Evolutionary conservation across 2,329 filamentous ascomycete genomes (phyloP).

Genomic region (Didymella pomorum): DNA sequence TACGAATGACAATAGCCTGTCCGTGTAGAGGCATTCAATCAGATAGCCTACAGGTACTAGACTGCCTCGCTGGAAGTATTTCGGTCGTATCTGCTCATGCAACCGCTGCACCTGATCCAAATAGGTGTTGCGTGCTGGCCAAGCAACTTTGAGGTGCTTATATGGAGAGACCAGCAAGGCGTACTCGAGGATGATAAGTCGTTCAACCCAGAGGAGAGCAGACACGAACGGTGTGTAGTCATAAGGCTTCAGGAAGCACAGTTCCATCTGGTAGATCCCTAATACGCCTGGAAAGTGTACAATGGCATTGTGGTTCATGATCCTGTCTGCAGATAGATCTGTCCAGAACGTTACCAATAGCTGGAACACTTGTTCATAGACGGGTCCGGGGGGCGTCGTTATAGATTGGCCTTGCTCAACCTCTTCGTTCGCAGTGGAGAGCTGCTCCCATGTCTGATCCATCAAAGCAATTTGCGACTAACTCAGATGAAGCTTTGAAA

Average conservation of each 20-base stretch:
- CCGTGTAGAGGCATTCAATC: conserved; percentile 8
- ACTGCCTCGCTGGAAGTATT: conserved; percentile 14
- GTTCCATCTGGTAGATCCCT: conserved; percentile 12
- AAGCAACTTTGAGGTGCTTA: conserved; percentile 9
- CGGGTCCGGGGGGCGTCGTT: neutral
- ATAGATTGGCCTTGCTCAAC: too few species aligned
- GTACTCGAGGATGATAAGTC: conserved; percentile 12
- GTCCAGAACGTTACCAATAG: conserved; percentile 22
- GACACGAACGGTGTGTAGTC: conserved; percentile 16
- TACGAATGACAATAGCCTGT: conserved; percentile 7
- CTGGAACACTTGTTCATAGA: conserved; percentile 13
- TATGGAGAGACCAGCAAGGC: conserved; percentile 13
- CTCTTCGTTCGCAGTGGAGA: too few species aligned
- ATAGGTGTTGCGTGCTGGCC: neutral
- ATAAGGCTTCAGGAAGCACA: conserved; percentile 11
- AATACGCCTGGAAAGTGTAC: conserved; percentile 16
- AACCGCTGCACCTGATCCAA: conserved; percentile 8
- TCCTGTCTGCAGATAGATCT: conserved; percentile 9
- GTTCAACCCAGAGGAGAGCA: conserved; percentile 10
- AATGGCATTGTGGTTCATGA: too few species aligned
- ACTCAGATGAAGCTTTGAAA: conserved; percentile 12
- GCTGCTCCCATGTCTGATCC: conserved; percentile 14
- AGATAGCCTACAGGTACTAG: conserved; percentile 14
- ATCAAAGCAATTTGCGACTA: conserved; percentile 14
- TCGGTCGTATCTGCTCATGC: conserved; percentile 6